Percentiles rank a stretch among this genome's conserved stretches.
Conservation (phyloP, 2,329 filamentous ascomycete genomes). For the Cryphonectria parasitica region DNA sequence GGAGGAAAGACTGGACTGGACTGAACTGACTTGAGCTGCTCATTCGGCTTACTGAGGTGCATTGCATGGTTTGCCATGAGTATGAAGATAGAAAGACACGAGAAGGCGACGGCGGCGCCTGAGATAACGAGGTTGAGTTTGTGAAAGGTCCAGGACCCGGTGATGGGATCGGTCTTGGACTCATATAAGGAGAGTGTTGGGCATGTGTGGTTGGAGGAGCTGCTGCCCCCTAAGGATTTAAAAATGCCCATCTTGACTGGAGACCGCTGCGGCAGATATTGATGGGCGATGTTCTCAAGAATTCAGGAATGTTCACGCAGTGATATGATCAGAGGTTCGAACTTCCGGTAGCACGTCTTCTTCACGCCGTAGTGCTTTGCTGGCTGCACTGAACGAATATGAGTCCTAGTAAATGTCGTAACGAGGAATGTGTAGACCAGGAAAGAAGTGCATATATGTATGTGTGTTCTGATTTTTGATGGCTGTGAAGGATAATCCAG, state of each 20-base stretch:
- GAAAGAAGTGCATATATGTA: not conserved
- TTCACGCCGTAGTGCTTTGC: not conserved
- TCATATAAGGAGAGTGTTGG: constrained; percentile 12
- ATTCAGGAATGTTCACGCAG: not conserved
- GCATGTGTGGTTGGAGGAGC: constrained; percentile 11
- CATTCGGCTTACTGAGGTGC: constrained; percentile 44
- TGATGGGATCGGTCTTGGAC: constrained; percentile 8
- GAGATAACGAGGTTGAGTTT: constrained; percentile 23
- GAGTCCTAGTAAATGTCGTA: not conserved
- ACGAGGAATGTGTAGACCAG: not conserved
- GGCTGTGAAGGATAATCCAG: not conserved
- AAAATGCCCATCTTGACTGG: not conserved
- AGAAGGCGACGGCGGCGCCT: constrained; percentile 21
- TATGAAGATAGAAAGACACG: constrained; percentile 20
- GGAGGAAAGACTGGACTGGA: not conserved
- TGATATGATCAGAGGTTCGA: not conserved
- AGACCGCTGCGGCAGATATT: not conserved
- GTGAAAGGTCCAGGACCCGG: constrained; percentile 20
- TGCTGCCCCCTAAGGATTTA: not conserved
- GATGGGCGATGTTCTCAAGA: not conserved
- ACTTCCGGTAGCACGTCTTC: not conserved
- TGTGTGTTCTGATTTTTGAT: not conserved
- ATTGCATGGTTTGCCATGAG: constrained; percentile 23
- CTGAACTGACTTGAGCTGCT: constrained; percentile 41
- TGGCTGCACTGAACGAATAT: not conserved